phyloP scores from a whole-genome alignment of 441 rosid genomes.

The Populus hybrid region DNA sequence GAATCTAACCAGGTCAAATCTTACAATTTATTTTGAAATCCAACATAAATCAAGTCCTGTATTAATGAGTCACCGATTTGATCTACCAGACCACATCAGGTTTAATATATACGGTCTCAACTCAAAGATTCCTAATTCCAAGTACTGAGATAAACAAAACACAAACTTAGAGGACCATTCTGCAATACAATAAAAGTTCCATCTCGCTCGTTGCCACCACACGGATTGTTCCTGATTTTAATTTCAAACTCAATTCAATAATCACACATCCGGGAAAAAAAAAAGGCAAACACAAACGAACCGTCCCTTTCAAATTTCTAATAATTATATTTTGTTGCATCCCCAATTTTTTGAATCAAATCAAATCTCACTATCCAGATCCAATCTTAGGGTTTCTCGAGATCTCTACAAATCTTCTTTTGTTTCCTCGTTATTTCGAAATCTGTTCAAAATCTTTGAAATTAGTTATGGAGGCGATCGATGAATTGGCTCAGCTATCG shows the following conservation, averaged over 20 bases:
- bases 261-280: neutral
- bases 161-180: neutral
- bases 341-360: conserved; percentile 1
- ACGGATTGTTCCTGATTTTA: neutral
- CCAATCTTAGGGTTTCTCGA: conserved; percentile 28
- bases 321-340: neutral
- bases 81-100: too few relatives aligned
- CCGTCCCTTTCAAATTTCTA: conserved; percentile 10
- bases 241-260: neutral
- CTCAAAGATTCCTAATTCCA: neutral
- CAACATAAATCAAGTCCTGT: too few relatives aligned
- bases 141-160: neutral
- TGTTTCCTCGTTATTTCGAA: neutral
- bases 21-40: too few relatives aligned
- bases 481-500: conserved; percentile 70
- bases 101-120: too few relatives aligned
- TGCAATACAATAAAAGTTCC: neutral
- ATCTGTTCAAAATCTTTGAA: neutral
- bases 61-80: too few relatives aligned
- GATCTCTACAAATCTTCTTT: neutral
- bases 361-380: conserved; percentile 15
- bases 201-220: neutral
- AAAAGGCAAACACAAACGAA: neutral
- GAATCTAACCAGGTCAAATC: too few relatives aligned
- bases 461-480: conserved; percentile 89